Evolutionary conservation across 2,329 filamentous ascomycete genomes (phyloP).

Genomic region (Ascochyta koolunga): DNA sequence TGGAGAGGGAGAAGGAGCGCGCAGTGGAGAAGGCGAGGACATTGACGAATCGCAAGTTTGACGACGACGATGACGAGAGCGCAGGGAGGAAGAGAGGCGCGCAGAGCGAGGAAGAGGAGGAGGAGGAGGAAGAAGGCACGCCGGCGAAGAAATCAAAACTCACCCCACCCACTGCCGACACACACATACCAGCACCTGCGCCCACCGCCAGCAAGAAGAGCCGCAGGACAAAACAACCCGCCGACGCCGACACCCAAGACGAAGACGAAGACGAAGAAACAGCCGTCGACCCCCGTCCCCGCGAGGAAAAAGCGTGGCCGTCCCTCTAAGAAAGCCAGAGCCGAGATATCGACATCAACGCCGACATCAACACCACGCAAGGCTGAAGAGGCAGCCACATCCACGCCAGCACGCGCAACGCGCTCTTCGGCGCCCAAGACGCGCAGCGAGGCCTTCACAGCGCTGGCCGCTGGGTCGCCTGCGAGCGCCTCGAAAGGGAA

Average conservation of each 20-base stretch:
- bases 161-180: too few relatives aligned
- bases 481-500: neutral
- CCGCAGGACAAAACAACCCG: too few relatives aligned
- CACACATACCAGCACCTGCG: too few relatives aligned
- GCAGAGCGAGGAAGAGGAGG: neutral
- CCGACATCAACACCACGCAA: constrained; percentile 11
- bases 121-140: neutral
- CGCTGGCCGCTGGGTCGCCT: constrained; percentile 25
- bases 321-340: constrained; percentile 7
- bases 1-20: constrained; percentile 43
- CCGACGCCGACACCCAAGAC: too few relatives aligned
- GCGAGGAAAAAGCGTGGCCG: constrained; percentile 18
- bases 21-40: constrained; percentile 28
- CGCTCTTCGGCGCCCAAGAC: constrained; percentile 25
- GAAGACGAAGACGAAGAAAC: neutral
- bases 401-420: constrained; percentile 18
- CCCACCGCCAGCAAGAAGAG: too few relatives aligned
- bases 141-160: neutral
- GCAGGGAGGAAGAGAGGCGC: constrained; percentile 30
- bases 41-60: constrained; percentile 36
- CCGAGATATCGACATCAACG: neutral
- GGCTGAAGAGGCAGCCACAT: neutral
- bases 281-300: neutral
- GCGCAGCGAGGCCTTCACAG: constrained; percentile 33
- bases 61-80: constrained; percentile 24